Conservation (phyloP, 176 grass and related monocot species). For the barley (Hordeum vulgare) region DNA sequence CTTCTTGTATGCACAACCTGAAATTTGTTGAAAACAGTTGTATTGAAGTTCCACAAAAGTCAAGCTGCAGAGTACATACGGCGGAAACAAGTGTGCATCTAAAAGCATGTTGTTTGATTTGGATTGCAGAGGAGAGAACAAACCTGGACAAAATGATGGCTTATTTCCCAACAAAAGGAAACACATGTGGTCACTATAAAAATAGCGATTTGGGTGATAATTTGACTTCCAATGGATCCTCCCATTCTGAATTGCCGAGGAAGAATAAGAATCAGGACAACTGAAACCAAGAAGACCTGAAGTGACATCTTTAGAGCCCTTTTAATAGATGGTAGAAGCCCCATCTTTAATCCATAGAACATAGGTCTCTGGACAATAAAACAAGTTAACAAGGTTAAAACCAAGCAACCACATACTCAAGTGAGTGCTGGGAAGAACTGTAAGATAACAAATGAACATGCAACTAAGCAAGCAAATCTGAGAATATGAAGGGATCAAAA, state of each 20-base stretch:
- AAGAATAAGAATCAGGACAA: constrained; percentile 44
- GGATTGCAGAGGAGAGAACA: constrained; percentile 10
- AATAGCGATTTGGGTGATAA: constrained; percentile 50
- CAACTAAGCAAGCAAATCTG: neutral
- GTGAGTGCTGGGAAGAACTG: neutral
- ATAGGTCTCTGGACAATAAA: constrained; percentile 65
- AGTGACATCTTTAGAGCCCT: constrained; percentile 65
- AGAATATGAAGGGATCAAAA: neutral
- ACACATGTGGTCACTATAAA: constrained; percentile 35
- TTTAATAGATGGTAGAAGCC: constrained; percentile 56
- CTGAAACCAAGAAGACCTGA: constrained; percentile 48
- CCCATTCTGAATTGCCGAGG: constrained; percentile 53
- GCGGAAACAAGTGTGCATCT: constrained; percentile 11
- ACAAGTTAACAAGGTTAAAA: constrained; percentile 3
- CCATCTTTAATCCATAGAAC: constrained; percentile 94
- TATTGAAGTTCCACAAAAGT: neutral
- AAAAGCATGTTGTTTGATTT: neutral
- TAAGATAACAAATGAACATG: neutral
- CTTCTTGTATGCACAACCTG: constrained; percentile 90
- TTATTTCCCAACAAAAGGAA: constrained; percentile 89
- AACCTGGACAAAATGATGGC: constrained; percentile 89
- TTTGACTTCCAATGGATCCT: constrained; percentile 39
- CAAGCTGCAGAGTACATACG: neutral
- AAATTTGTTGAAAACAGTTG: constrained; percentile 24
- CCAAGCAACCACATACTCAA: neutral